Evolutionary conservation across 768 basidiomycete genomes (phyloP), one percentile per base, ranked within the genome.

Genomic region (Pholiota molesta): DNA sequence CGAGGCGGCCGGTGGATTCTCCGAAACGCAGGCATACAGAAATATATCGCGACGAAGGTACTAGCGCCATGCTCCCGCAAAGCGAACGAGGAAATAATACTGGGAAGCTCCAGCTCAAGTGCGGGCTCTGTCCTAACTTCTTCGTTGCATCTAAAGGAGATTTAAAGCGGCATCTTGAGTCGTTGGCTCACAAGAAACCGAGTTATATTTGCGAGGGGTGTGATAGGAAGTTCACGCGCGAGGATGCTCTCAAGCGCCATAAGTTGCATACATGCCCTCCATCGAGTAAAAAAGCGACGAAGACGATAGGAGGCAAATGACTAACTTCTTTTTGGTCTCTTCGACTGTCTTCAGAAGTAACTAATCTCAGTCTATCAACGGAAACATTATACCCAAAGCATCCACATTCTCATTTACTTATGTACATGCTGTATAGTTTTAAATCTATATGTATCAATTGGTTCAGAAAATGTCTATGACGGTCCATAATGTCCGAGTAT

Each of bases 101-200:
- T 11, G 35, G 35, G 35, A 37, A 13, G 35, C 11, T 8, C 33
- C 11, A 9, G 33, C 33, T 13, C 39, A 39, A 53, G 31, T 60
- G 59, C 52, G 31, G 31, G 13, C 4, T 53, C 17, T 60, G 59
- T 37, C 37, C 51, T 9, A 44, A 53, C 28, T 40, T 60, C 23
- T 28, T 42, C 35, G 42, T 52, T 13, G 52, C 39, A 31, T 52
- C 59, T 16, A 53, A 40, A 21, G 59, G 59, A 16, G 59, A 60
- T 52, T 28, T 60, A n/a, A 60, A 60, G 21, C 51, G 59, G 7
- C 59, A 60, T 33, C 17, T 53, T n/a, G 59, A 60, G 37, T 53
- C 52, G 26, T 37, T 21, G 9, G 19, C 26, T 51, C 59, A 60
- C 59, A 60, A 54, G 28, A 19, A 39, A 13, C 59, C 52, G 0